Conservation (phyloP, 495 filamentous ascomycete species). For the Podospora conica region DNA sequence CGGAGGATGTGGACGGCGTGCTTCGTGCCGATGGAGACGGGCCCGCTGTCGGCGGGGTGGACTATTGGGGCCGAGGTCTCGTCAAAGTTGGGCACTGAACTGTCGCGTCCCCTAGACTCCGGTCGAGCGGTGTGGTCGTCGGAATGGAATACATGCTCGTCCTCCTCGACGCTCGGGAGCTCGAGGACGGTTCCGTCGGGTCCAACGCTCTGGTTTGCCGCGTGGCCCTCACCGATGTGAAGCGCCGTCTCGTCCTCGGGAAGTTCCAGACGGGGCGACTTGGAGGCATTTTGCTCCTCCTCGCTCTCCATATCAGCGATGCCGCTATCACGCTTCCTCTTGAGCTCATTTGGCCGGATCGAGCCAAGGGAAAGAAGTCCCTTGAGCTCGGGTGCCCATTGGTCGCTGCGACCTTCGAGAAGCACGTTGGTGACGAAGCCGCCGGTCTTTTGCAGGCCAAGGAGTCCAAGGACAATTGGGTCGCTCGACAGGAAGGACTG, state of each 20-base stretch:
- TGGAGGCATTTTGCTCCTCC: slow-evolving; percentile 51
- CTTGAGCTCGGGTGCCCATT: slow-evolving; percentile 87
- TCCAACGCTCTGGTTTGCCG: slow-evolving; percentile 47
- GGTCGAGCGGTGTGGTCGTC: slow-evolving; percentile 50
- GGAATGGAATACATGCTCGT: slow-evolving; percentile 32
- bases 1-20: slow-evolving; percentile 93
- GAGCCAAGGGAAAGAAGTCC: slow-evolving; percentile 77
- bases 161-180: slow-evolving; percentile 56
- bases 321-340: slow-evolving; percentile 89
- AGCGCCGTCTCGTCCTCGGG: slow-evolving; percentile 52
- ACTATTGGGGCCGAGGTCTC: slow-evolving; percentile 67
- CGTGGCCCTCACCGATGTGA: slow-evolving; percentile 40
- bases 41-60: slow-evolving; percentile 72
- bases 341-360: slow-evolving; percentile 72
- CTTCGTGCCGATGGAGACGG: slow-evolving; percentile 82
- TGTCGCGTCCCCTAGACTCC: slow-evolving; percentile 27
- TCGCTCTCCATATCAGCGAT: slow-evolving; percentile 70
- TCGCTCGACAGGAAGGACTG: slow-evolving; percentile 78
- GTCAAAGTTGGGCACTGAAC: slow-evolving; percentile 56
- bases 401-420: slow-evolving; percentile 65
- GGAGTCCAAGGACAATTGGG: slow-evolving; percentile 75
- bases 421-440: slow-evolving; percentile 78
- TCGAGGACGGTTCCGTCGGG: slow-evolving; percentile 53
- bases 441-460: slow-evolving; percentile 82
- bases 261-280: slow-evolving; percentile 65